A percentile compares a stretch with the other conserved stretches of the same genome.
These are phyloP conservation scores for Grigorovia jiainica DNA, from an alignment of 805 yeast genomes.

Conservation along the genomic window DNA sequence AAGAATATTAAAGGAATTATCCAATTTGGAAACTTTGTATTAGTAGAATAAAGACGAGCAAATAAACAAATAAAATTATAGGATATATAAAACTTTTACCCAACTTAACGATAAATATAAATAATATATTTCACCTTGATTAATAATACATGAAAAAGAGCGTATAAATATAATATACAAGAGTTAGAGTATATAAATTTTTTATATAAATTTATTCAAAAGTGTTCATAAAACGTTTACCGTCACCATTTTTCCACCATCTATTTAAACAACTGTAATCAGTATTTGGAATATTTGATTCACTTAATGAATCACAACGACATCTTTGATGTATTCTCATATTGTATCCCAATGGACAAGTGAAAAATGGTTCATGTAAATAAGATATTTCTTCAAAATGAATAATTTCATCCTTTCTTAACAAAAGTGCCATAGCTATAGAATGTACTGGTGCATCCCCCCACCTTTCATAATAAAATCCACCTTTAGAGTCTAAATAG, in stretches of 20 bases:
- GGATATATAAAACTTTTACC: no score
- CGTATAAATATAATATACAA: no score
- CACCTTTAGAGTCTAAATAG: conserved; percentile 56
- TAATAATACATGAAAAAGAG: not conserved
- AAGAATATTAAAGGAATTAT: conserved; percentile 76
- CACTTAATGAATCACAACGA: conserved; percentile 43
- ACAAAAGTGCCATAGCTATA: conserved; percentile 51
- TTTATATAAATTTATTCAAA: not conserved
- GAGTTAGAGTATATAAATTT: no score
- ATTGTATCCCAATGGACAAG: conserved; percentile 47
- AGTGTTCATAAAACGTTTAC: conserved; percentile 21
- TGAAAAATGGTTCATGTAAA: conserved; percentile 57
- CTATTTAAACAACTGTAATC: conserved; percentile 56
- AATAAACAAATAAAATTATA: not conserved
- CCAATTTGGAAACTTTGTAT: conserved; percentile 47
- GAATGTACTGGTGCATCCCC: conserved; percentile 94
- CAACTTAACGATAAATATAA: not conserved
- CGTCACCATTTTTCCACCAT: conserved; percentile 74
- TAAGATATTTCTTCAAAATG: conserved; percentile 81
- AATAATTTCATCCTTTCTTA: conserved; percentile 53
- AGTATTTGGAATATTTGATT: conserved; percentile 33
- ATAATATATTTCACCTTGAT: not conserved
- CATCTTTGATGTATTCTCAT: conserved; percentile 50
- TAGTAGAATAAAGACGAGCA: no score
- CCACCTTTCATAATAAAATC: conserved; percentile 85